phyloP scores from a whole-genome alignment of 176 grass and related monocot genomes.

The Aegilops longissima region DNA sequence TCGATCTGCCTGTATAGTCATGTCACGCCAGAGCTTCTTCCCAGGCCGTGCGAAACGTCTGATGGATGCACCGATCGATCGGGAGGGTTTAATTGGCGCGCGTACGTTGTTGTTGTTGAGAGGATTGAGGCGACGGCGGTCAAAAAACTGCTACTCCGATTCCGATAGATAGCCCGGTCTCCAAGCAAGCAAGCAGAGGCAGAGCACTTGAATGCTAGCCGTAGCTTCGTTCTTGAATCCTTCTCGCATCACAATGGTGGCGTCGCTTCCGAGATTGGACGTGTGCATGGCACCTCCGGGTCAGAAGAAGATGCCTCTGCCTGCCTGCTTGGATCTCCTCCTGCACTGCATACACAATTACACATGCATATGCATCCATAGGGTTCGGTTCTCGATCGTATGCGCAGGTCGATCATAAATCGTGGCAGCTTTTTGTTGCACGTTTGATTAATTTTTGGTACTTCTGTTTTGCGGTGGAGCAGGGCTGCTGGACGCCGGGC shows the following conservation, averaged over 20 bases:
- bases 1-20: constrained; percentile 34
- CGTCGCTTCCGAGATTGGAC: constrained; percentile 52
- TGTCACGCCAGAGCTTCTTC: constrained; percentile 22
- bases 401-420: not conserved
- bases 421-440: not conserved
- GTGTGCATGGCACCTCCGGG: constrained; percentile 47
- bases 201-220: not conserved
- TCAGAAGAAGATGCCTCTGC: not conserved
- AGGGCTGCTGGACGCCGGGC: constrained; percentile 44
- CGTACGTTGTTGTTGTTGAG: constrained; percentile 54
- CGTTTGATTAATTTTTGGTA: not conserved
- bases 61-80: not conserved
- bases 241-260: constrained; percentile 12
- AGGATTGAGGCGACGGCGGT: constrained; percentile 33
- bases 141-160: not conserved
- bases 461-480: not conserved
- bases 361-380: not conserved
- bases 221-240: not conserved
- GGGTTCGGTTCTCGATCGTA: not conserved
- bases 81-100: constrained; percentile 24
- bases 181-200: not conserved
- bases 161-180: not conserved
- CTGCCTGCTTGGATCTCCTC: too few relatives aligned
- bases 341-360: too few relatives aligned
- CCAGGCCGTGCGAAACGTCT: not conserved